Base-by-base conservation (phyloP, 441 rosid genomes). In the Populus hybrid region DNA sequence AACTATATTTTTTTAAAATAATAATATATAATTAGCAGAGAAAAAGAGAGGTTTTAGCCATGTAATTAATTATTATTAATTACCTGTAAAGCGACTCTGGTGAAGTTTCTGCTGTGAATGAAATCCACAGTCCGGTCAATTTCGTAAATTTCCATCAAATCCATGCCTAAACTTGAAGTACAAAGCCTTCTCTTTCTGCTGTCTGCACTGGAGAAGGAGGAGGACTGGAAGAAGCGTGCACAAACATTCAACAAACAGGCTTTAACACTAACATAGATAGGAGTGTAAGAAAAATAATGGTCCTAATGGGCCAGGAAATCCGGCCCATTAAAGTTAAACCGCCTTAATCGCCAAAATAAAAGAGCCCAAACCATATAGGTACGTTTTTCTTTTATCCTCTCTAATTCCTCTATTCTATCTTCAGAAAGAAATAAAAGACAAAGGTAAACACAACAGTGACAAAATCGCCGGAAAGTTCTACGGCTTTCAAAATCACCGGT, bases 31-130 rank as follows among this genome's bases (percentile, higher is more conserved):
- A 24, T 36, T 14, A 11, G 72, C 24, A 75, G 26, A 20, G 24
- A 53, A 14, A 45, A 28, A 28, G 8, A 1, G 6, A 23, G 50
- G 31, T 21, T 45, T 56, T n/a, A 12, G 16, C 33, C n/a, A 4
- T 35, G 38, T 40, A 40, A 40, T 40, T 40, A 40, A 40, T 40
- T 40, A 10, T 40, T 40, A 18, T 68, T 11, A 16, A 18, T 31
- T 81, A 92, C 99, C 92, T 94, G 99, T 84, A 92, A 80, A 82
- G 97, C 94, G 33, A 91, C 89, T 84, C 89, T 90, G 68, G 85
- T 74, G 83, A 89, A 91, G 85, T 79, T 86, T 69, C 89, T 76
- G 76, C 80, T 74, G 80, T 68, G 82, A 69, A 91, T 89, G 91
- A 91, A 93, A 80, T 85, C 89, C 20, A 87, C 92, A 2, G 97